Percentiles rank a stretch among this genome's conserved stretches.
phyloP scores from a whole-genome alignment of 306 rosid genomes.

The Pyrus pyrifolia region DNA sequence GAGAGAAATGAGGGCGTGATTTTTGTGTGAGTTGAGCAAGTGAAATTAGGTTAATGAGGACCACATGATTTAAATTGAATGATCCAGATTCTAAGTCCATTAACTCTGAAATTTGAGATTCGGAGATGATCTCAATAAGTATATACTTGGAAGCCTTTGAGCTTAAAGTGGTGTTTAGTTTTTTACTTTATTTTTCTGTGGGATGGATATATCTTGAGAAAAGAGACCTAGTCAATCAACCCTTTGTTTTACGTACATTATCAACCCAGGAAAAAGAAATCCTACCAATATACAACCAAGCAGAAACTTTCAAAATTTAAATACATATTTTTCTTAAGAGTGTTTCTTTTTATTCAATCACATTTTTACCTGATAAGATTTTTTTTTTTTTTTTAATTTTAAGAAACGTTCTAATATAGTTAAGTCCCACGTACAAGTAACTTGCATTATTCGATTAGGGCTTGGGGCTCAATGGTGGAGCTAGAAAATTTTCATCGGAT shows the following conservation, averaged over 20 bases:
- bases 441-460: not conserved
- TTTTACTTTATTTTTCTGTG: not conserved
- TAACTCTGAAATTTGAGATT: accelerated
- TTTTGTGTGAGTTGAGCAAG: too few species aligned
- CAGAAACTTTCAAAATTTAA: not conserved
- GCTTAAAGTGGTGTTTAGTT: not conserved
- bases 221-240: constrained; percentile 3
- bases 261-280: not conserved
- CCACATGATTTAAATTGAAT: too few species aligned
- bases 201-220: not conserved
- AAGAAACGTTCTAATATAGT: too few species aligned
- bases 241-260: not conserved
- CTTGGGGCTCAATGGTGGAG: not conserved
- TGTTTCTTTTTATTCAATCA: not conserved
- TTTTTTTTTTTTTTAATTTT: too few species aligned
- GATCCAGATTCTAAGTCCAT: too few species aligned
- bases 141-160: not conserved
- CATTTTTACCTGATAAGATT: not conserved
- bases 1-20: too few species aligned
- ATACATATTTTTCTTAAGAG: not conserved
- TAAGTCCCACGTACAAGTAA: not conserved
- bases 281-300: not conserved
- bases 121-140: too few species aligned
- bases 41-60: too few species aligned
- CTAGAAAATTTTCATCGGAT: too few species aligned